Evolutionary conservation across 1,284 basidiomycete genomes (phyloP).

Genomic region (Mycena citricolor): DNA sequence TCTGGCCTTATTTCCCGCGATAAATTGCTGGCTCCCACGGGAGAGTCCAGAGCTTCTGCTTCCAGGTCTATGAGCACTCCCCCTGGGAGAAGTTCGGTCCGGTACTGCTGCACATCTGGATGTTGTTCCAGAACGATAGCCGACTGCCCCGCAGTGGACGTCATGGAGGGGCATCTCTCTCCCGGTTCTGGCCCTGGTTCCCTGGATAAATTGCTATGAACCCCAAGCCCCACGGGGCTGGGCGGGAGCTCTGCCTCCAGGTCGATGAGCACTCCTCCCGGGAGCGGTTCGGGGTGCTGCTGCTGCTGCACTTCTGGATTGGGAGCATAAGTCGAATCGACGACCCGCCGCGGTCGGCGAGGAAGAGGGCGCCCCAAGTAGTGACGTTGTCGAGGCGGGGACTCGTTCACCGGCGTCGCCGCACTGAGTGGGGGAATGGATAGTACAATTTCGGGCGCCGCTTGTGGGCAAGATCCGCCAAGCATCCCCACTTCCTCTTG

Average conservation of each 20-base stretch:
- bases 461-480: too few species aligned
- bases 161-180: conserved; percentile 20
- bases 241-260: conserved; percentile 36
- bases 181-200: conserved; percentile 27
- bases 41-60: background rate
- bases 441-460: too few species aligned
- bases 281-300: too few species aligned
- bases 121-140: conserved; percentile 7
- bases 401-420: too few species aligned
- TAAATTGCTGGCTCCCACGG: conserved; percentile 15
- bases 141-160: conserved; percentile 12
- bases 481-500: too few species aligned
- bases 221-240: too few species aligned
- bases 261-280: conserved; percentile 48
- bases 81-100: too few species aligned
- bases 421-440: too few species aligned
- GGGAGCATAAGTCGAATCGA: conserved; percentile 37
- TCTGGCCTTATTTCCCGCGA: too few species aligned
- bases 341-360: conserved; percentile 32
- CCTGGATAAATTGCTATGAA: too few species aligned
- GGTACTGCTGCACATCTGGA: conserved; percentile 9
- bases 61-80: background rate
- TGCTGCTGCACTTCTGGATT: conserved; percentile 23
- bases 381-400: conserved; percentile 6
- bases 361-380: conserved; percentile 31